These are phyloP conservation scores for Seiridium cupressi DNA, from an alignment of 2,329 filamentous ascomycete genomes.

Conservation along the genomic window DNA sequence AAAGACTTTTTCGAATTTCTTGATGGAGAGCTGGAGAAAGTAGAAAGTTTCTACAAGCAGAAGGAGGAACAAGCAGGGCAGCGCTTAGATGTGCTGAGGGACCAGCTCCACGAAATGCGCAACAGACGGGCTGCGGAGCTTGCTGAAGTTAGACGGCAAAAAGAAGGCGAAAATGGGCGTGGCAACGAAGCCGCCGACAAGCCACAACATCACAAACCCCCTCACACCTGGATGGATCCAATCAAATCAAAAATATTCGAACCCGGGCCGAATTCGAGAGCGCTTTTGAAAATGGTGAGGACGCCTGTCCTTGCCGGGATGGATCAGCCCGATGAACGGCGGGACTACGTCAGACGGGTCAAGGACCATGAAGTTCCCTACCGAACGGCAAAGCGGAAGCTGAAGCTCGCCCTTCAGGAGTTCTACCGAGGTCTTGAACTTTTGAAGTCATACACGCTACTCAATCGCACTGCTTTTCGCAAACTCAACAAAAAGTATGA, in stretches of 20 bases:
- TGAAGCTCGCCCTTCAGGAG: constrained; percentile 88
- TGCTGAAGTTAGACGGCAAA: constrained; percentile 37
- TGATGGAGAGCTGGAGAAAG: constrained; percentile 82
- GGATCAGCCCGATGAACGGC: constrained; percentile 27
- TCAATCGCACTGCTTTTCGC: constrained; percentile 90
- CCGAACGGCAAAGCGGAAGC: constrained; percentile 81
- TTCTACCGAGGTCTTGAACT: constrained; percentile 91
- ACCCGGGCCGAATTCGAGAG: constrained; percentile 60
- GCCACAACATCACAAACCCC: constrained; percentile 14
- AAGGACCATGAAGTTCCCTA: constrained; percentile 69
- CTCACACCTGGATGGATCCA: constrained; percentile 47
- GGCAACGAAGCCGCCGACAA: constrained; percentile 17
- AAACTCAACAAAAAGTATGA: constrained; percentile 99
- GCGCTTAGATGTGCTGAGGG: constrained; percentile 67
- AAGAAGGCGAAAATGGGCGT: constrained; percentile 27
- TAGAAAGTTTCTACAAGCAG: constrained; percentile 82
- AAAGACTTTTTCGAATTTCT: constrained; percentile 86
- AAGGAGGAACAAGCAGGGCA: constrained; percentile 85
- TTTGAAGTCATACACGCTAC: constrained; percentile 83
- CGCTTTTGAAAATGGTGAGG: constrained; percentile 51
- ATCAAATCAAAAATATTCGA: constrained; percentile 53
- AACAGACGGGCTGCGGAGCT: constrained; percentile 77
- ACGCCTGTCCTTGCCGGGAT: constrained; percentile 41
- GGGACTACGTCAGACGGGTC: constrained; percentile 53
- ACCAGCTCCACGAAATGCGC: constrained; percentile 91